Conservation (phyloP, 768 basidiomycete species). For the Pleurotus tuoliensis region DNA sequence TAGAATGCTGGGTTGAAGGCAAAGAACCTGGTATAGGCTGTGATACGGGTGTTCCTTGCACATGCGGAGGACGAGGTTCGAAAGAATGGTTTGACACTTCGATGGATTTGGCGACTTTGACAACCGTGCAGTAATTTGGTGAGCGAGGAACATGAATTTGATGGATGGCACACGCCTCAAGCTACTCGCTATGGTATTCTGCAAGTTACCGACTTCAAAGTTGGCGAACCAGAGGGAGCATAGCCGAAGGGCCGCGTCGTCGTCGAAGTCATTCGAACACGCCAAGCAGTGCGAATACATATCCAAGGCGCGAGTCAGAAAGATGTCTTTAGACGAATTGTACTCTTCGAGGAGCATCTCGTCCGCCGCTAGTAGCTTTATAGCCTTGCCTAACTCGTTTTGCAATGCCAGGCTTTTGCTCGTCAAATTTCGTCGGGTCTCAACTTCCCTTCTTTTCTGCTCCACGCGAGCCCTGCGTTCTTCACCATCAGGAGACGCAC, state of each 20-base stretch:
- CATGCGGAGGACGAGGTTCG: conserved; percentile 66
- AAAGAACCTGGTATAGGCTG: conserved; percentile 85
- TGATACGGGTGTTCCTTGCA: conserved; percentile 93
- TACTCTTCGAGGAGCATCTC: conserved; percentile 52
- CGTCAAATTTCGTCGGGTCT: conserved; percentile 32
- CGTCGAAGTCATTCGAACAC: conserved; percentile 69
- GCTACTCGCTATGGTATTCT: conserved; percentile 35
- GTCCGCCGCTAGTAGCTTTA: conserved; percentile 39
- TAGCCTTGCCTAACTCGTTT: conserved; percentile 25
- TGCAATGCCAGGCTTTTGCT: conserved; percentile 14
- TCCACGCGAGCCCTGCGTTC: conserved; percentile 70
- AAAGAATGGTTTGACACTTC: conserved; percentile 56
- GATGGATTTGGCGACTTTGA: conserved; percentile 34
- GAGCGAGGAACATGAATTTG: conserved; percentile 89
- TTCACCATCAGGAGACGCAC: conserved; percentile 64
- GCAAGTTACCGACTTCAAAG: conserved; percentile 58
- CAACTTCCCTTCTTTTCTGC: conserved; percentile 70
- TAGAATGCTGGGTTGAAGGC: conserved; percentile 42
- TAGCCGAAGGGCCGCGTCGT: conserved; percentile 73
- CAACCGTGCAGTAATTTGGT: conserved; percentile 91
- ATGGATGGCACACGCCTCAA: conserved; percentile 68
- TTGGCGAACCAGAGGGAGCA: conserved; percentile 92
- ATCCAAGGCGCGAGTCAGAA: conserved; percentile 70
- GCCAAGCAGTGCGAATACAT: conserved; percentile 83
- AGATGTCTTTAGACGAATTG: conserved; percentile 46